Evolutionary conservation across 2,329 filamentous ascomycete species (phyloP).

Genomic region (Penicillium sp.): DNA sequence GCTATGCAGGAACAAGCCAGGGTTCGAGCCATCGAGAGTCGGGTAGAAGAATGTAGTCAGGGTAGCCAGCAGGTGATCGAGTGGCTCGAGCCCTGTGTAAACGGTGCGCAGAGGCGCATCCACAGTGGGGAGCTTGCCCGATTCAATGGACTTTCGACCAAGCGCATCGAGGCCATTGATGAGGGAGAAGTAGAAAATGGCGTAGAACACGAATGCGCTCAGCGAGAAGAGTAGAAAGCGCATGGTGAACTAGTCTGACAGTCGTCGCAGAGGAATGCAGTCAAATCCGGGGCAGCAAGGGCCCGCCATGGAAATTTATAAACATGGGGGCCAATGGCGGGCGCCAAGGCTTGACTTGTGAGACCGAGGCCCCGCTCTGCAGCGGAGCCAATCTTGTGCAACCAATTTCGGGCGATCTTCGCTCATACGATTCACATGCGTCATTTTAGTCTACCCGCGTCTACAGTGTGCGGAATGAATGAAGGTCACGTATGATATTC

Average conservation of each 20-base stretch:
- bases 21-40: constrained; percentile 37
- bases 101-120: constrained; percentile 29
- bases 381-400: not conserved
- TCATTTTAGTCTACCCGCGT: not conserved
- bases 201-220: constrained; percentile 32
- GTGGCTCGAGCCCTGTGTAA: constrained; percentile 34
- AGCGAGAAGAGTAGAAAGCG: constrained; percentile 31
- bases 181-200: constrained; percentile 34
- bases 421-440: not conserved
- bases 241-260: constrained; percentile 11
- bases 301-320: not conserved
- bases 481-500: too few relatives aligned
- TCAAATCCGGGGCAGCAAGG: too few relatives aligned
- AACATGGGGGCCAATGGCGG: not conserved
- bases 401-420: not conserved
- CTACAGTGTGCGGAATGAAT: too few relatives aligned
- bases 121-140: constrained; percentile 26
- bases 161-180: constrained; percentile 31
- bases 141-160: constrained; percentile 18
- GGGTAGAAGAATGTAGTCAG: constrained; percentile 43
- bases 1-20: constrained; percentile 36
- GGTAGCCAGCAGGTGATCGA: constrained; percentile 33
- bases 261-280: not conserved
- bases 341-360: not conserved
- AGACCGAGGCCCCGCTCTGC: not conserved